These are phyloP conservation scores for Populus hybrid DNA, from an alignment of 441 rosid species.

Conservation along the genomic window DNA sequence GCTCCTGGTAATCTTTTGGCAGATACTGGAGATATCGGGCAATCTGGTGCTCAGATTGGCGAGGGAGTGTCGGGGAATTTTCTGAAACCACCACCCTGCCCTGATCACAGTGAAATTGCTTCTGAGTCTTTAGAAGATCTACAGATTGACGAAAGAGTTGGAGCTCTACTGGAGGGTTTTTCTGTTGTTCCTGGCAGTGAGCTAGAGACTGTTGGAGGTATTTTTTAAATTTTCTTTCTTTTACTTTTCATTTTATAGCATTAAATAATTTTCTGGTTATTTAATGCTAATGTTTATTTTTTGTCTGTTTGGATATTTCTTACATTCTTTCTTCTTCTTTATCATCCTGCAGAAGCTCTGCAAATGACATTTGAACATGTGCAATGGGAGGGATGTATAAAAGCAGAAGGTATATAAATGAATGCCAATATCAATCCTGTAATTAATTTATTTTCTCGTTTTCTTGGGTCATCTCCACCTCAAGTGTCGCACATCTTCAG, in stretches of 20 bases:
- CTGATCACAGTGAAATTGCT: conserved; percentile 28
- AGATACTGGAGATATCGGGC: conserved; percentile 54
- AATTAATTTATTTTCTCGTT: not conserved
- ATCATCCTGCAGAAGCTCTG: conserved; percentile 62
- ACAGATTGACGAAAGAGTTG: conserved; percentile 70
- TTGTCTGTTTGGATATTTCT: conserved; percentile 13
- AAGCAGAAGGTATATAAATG: conserved; percentile 55
- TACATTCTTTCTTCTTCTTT: conserved; percentile 10
- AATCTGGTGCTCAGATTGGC: conserved; percentile 29
- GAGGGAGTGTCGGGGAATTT: conserved; percentile 37
- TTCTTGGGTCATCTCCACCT: conserved; percentile 2
- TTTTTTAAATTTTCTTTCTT: not conserved
- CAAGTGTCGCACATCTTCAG: not conserved
- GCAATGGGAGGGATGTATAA: conserved; percentile 46
- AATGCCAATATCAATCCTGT: not conserved
- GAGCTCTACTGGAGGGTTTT: conserved; percentile 70
- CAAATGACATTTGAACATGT: conserved; percentile 55
- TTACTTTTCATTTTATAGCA: not conserved
- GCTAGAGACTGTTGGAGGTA: conserved; percentile 87
- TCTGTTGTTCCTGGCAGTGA: conserved; percentile 72
- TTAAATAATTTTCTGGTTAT: not conserved
- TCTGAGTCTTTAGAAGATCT: conserved; percentile 52
- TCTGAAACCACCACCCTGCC: conserved; percentile 19
- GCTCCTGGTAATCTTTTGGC: conserved; percentile 89
- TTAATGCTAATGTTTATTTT: not conserved